phyloP scores from a whole-genome alignment of 495 filamentous ascomycete genomes.

The Paragyromitra xinjiangensis region DNA sequence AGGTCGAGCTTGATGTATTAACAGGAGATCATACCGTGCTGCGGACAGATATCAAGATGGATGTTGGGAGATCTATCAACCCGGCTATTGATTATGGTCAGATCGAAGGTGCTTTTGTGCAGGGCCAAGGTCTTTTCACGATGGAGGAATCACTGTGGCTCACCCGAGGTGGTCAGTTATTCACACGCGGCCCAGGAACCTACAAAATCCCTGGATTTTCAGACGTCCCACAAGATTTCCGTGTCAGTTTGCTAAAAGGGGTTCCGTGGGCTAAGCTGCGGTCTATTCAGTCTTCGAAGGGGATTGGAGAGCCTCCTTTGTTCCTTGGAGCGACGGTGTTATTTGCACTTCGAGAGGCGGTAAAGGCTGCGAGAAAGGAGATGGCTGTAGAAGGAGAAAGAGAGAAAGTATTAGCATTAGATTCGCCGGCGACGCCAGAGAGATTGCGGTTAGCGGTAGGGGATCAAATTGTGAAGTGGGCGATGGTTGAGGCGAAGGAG shows the following conservation, averaged over 20 bases:
- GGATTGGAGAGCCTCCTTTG: slow-evolving; percentile 61
- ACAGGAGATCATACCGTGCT: slow-evolving; percentile 60
- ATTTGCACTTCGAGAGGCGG: slow-evolving; percentile 63
- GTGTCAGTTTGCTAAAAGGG: slow-evolving; percentile 57
- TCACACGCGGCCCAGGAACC: slow-evolving; percentile 59
- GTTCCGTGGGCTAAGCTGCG: slow-evolving; percentile 58
- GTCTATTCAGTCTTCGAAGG: slow-evolving; percentile 61
- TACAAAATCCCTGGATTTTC: slow-evolving; percentile 61
- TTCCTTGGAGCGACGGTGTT: slow-evolving; percentile 60
- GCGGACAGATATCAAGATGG: slow-evolving; percentile 61
- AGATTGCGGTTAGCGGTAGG: slow-evolving; percentile 82
- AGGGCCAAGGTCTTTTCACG: slow-evolving; percentile 60
- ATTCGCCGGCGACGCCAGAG: slow-evolving; percentile 85
- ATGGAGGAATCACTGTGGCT: slow-evolving; percentile 61
- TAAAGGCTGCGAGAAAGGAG: slow-evolving; percentile 58
- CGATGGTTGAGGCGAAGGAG: slow-evolving; percentile 74
- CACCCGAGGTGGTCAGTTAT: slow-evolving; percentile 52
- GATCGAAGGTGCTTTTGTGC: slow-evolving; percentile 62
- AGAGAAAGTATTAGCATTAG: slow-evolving; percentile 68
- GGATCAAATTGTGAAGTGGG: slow-evolving; percentile 85
- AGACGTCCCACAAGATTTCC: slow-evolving; percentile 60
- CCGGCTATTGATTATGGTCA: slow-evolving; percentile 62
- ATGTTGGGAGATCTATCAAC: slow-evolving; percentile 61
- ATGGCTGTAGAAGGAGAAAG: slow-evolving; percentile 53
- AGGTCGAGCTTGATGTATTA: slow-evolving; percentile 60